phyloP scores from a whole-genome alignment of 306 rosid genomes.

The Medicago ruthenica region DNA sequence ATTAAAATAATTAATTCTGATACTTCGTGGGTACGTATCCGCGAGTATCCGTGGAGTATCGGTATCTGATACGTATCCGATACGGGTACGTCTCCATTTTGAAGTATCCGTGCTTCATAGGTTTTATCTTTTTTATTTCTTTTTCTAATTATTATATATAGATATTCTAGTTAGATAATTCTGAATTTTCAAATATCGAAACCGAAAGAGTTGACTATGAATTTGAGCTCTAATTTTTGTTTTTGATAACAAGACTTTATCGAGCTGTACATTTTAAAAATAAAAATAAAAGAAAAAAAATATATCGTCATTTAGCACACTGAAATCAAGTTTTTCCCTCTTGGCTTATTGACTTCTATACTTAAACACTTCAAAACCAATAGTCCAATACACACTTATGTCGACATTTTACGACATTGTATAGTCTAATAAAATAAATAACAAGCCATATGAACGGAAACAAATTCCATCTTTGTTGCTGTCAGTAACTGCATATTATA shows the following conservation, averaged over 20 bases:
- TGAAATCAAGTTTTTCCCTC: background rate
- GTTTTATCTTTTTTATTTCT: too few species aligned
- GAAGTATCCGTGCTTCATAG: too few species aligned
- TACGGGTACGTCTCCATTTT: too few species aligned
- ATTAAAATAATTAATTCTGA: too few species aligned
- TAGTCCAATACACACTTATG: background rate
- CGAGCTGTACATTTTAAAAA: background rate
- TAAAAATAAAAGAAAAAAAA: background rate
- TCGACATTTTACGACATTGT: constrained; percentile 2
- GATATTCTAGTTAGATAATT: too few species aligned
- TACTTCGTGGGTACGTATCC: too few species aligned
- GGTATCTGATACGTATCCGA: too few species aligned
- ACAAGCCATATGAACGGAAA: background rate
- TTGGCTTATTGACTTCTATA: background rate
- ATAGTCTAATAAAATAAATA: background rate
- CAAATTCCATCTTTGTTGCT: background rate
- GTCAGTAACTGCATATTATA: background rate
- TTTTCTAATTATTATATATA: too few species aligned
- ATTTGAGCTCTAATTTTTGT: background rate
- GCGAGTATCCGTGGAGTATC: too few species aligned
- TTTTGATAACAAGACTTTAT: background rate
- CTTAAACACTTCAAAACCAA: background rate
- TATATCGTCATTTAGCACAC: background rate
- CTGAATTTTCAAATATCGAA: too few species aligned
- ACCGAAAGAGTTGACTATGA: background rate